Evolutionary conservation across 2,329 filamentous ascomycete genomes (phyloP), one percentile per base, ranked within the genome.

Genomic region (Colletotrichum ledebouriae): DNA sequence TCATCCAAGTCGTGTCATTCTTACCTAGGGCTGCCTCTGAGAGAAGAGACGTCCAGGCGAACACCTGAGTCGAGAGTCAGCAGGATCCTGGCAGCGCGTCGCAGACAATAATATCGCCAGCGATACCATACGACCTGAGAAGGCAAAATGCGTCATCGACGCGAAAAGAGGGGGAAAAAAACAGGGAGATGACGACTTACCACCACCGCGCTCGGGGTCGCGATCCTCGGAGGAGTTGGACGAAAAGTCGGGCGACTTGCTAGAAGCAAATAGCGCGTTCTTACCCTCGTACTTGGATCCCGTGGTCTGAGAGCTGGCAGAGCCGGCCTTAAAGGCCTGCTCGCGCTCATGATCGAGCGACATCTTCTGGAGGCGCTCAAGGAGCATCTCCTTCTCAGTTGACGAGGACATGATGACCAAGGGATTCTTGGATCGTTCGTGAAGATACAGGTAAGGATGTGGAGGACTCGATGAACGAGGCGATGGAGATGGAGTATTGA

Each of bases 281-380:
- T 53, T 29, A 6, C 15, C n/a, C 20, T 44, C 15, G 11, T 59
- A 33, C 44, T 22, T 22, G 4, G 29, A 33, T 12, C 20, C 53
- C 6, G 46, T 33, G 15, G 50, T 59, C 20, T 63, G 44, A 7
- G 59, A 46, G 20, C 50, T 17, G 7, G 47, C 13, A n/a, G 60
- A 63, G 22, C 53, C 60, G 33, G 53, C 46, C 39, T 39, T 52
- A 15, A 56, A 34, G 11, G 53, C 60, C 53, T 64, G 25, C 65
- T 67, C 65, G 3, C 33, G 60, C 44, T 67, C 60, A 33, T 67
- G 65, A 52, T 64, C 52, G 11, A 55, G 5, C 5, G 59, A 57
- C 20, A 67, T 52, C 60, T 67, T 53, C 25, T 59, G 60, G 5
- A 67, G 65, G 1, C 50, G 65, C 46, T 67, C 65, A 17, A 67